A percentile compares a stretch with the other conserved stretches of the same genome.
Conservation (phyloP, 768 basidiomycete genomes). For the Epithele typhae region DNA sequence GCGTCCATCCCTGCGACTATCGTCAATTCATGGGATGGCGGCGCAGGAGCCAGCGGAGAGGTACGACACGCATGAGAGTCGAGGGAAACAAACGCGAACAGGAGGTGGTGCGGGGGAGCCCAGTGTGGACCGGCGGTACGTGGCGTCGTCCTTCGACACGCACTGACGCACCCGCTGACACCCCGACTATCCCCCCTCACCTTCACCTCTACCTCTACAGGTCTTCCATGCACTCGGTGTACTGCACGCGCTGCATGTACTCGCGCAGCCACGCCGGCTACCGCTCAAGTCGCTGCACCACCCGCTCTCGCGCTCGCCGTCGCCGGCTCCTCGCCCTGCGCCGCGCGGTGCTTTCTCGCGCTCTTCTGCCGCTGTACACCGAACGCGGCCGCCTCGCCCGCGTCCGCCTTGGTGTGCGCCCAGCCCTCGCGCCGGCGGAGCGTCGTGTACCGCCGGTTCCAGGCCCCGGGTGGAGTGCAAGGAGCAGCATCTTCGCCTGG, state of each 20-base stretch:
- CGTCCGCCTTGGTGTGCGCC: constrained; percentile 60
- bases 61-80: no score
- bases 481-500: constrained; percentile 49
- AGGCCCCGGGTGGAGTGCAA: constrained; percentile 68
- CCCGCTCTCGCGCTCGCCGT: constrained; percentile 36
- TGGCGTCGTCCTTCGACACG: no score
- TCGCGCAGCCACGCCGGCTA: constrained; percentile 58
- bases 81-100: no score
- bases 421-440: constrained; percentile 62
- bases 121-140: no score
- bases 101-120: no score
- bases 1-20: no score
- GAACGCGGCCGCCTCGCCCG: constrained; percentile 21
- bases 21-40: no score
- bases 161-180: no score
- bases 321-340: constrained; percentile 10
- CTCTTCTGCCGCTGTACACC: neutral
- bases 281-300: constrained; percentile 45
- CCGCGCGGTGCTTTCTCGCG: constrained; percentile 11
- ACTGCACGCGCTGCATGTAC: constrained; percentile 62
- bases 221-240: constrained; percentile 69
- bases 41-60: no score
- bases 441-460: constrained; percentile 58
- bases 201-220: constrained; percentile 27
- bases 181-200: neutral